Evolutionary conservation across 2,329 filamentous ascomycete species (phyloP).

Genomic region (Cytospora piceicola): DNA sequence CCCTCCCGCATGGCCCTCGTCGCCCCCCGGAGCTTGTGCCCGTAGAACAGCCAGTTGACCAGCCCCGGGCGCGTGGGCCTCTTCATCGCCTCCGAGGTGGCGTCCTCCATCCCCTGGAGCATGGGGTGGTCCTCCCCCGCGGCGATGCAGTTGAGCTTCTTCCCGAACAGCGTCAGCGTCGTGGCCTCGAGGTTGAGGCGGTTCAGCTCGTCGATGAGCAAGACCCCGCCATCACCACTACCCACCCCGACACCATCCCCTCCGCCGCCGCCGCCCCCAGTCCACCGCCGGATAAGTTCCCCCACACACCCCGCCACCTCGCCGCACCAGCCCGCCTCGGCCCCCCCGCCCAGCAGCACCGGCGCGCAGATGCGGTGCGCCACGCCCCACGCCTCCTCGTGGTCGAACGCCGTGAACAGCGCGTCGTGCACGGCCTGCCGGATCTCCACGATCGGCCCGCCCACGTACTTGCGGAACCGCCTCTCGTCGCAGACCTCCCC

Average conservation of each 20-base stretch:
- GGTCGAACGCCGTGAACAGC: conserved; percentile 56
- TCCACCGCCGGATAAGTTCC: conserved; percentile 58
- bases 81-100: conserved; percentile 60
- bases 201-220: conserved; percentile 54
- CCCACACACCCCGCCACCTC: conserved; percentile 54
- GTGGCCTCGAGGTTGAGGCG: conserved; percentile 57
- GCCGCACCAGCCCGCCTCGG: conserved; percentile 44
- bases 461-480: conserved; percentile 58
- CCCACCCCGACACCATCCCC: background rate
- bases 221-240: conserved; percentile 37
- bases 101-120: conserved; percentile 57
- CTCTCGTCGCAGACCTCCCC: conserved; percentile 55
- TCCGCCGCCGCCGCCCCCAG: conserved; percentile 22
- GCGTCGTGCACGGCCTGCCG: conserved; percentile 53
- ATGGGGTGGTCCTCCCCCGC: conserved; percentile 51
- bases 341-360: conserved; percentile 40
- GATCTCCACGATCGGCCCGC: conserved; percentile 57
- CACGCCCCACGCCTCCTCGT: conserved; percentile 54
- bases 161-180: conserved; percentile 55
- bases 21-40: conserved; percentile 56
- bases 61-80: conserved; percentile 56
- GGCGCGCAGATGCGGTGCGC: conserved; percentile 58
- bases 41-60: conserved; percentile 57
- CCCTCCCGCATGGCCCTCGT: conserved; percentile 55
- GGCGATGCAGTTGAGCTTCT: conserved; percentile 51